Conservation (phyloP, 306 rosid genomes). For the Delonix regia region DNA sequence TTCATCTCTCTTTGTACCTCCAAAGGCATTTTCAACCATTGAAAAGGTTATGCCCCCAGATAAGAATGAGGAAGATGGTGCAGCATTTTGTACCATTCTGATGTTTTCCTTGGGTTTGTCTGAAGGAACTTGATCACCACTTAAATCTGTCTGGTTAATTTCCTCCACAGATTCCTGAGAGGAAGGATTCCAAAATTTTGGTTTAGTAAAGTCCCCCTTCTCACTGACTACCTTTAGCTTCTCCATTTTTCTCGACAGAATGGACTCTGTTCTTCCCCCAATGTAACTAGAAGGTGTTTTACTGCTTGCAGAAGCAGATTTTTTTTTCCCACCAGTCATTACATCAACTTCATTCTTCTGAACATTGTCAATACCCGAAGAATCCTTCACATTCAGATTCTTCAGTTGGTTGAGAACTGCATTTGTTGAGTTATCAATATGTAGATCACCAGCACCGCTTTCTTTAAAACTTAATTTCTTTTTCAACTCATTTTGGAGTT, state of each 20-base stretch:
- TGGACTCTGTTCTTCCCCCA: slow-evolving; percentile 41
- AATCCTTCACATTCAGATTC: slow-evolving; percentile 57
- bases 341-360: slow-evolving; percentile 29
- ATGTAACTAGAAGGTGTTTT: slow-evolving; percentile 21
- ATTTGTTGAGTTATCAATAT: slow-evolving; percentile 38
- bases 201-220: slow-evolving; percentile 31
- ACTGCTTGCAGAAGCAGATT: slow-evolving; percentile 19
- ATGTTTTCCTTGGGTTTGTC: slow-evolving; percentile 37
- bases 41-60: slow-evolving; percentile 34
- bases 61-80: slow-evolving; percentile 40
- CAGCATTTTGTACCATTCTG: slow-evolving; percentile 38
- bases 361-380: slow-evolving; percentile 22
- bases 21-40: slow-evolving; percentile 47
- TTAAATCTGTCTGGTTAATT: slow-evolving; percentile 19
- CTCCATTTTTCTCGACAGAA: slow-evolving; percentile 52
- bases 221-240: slow-evolving; percentile 45
- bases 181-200: slow-evolving; percentile 43
- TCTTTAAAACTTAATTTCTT: slow-evolving; percentile 55
- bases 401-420: slow-evolving; percentile 54
- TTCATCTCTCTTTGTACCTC: slow-evolving; percentile 39
- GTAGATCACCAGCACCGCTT: slow-evolving; percentile 15
- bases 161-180: slow-evolving; percentile 35
- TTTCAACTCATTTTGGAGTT: slow-evolving; percentile 62
- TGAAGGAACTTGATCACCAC: slow-evolving; percentile 34
- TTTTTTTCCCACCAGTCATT: slow-evolving; percentile 23